Base-by-base conservation (phyloP, 441 rosid species). In the Populus hybrid region DNA sequence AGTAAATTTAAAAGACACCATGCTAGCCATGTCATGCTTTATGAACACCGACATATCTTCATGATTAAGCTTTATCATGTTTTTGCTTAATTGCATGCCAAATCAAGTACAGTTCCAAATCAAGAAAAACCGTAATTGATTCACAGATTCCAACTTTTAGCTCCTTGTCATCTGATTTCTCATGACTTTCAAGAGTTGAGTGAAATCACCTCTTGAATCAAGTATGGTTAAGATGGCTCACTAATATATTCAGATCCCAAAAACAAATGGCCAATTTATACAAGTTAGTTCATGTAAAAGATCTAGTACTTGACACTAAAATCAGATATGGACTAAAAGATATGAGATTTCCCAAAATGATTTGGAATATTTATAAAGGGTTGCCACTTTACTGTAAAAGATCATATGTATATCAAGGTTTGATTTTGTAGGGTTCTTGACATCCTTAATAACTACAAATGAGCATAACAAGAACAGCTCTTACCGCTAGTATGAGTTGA, bases 401-500 rank as follows among this genome's bases (percentile, higher is more conserved):
- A 53, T 28, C 66, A 53, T 72, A 9, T 4, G 36, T 7, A 72
- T 3, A 24, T 71, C 14, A 5, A 11, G 6, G 32, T 59, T 21
- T 61, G 57, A 63, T 30, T 50, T 50, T 11, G 21, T 68, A 63
- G 14, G 69, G 67, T 61, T 63, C 76, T 35, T 61, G n/a, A 24
- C 8, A 71, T 12, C 14, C 57, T 42, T 23, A 10, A 16, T 38
- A 57, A 61, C 46, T 46, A 59, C 7, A 57, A 18, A 36, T 70
- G 46, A 10, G 69, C 19, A 7, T 3, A 11, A 4, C 19, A 36
- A 30, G 11, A 32, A 70, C 35, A 73, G 9, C 38, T 83, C 97
- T 91, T 87, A 94, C 98, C 2, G 99, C 99, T n/a, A 93, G 88
- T 76, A 96, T 96, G 67, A 94, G 97, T 76, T 96, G 98, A 36